A percentile compares a stretch with the other conserved stretches of the same genome.
phyloP scores from a whole-genome alignment of 2,329 filamentous ascomycete species.

The Hansfordia pulvinata region DNA sequence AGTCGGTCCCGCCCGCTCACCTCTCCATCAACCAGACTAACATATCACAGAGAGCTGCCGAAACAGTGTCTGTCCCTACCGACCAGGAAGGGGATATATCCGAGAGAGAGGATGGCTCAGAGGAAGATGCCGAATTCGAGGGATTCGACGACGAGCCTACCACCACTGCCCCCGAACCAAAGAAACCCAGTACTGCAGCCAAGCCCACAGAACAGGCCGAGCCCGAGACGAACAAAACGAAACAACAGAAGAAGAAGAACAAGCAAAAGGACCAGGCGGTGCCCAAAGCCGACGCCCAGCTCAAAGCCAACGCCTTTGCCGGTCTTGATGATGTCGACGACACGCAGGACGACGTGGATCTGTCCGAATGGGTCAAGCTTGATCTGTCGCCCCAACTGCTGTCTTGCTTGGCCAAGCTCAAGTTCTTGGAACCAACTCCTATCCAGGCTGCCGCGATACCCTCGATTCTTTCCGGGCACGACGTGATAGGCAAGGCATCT shows the following conservation, averaged over 20 bases:
- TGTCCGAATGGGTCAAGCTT: constrained; percentile 67
- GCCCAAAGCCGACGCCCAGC: constrained; percentile 21
- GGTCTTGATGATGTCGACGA: constrained; percentile 39
- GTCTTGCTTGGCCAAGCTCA: constrained; percentile 62
- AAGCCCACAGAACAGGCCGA: constrained; percentile 9
- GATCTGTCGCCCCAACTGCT: constrained; percentile 60
- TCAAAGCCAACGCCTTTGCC: constrained; percentile 37
- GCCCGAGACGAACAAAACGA: constrained; percentile 7
- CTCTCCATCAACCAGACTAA: constrained; percentile 6
- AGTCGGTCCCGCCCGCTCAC: constrained; percentile 6
- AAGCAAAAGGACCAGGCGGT: constrained; percentile 17
- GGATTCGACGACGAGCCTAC: constrained; percentile 45
- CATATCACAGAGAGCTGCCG: constrained; percentile 10
- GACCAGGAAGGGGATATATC: constrained; percentile 6
- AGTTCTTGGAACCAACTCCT: constrained; percentile 65
- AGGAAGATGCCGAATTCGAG: constrained; percentile 45
- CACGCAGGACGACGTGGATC: constrained; percentile 48
- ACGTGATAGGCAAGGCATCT: constrained; percentile 90
- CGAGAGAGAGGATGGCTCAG: constrained; percentile 9
- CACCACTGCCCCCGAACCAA: constrained; percentile 11
- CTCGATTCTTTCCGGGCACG: constrained; percentile 66
- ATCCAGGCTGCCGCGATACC: constrained; percentile 78
- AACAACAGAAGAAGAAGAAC: constrained; percentile 19
- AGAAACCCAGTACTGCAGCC: constrained; percentile 6
- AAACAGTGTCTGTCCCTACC: constrained; percentile 5